Evolutionary conservation across 164 flowering plant species (phyloP).

Genomic region (Piper betle): DNA sequence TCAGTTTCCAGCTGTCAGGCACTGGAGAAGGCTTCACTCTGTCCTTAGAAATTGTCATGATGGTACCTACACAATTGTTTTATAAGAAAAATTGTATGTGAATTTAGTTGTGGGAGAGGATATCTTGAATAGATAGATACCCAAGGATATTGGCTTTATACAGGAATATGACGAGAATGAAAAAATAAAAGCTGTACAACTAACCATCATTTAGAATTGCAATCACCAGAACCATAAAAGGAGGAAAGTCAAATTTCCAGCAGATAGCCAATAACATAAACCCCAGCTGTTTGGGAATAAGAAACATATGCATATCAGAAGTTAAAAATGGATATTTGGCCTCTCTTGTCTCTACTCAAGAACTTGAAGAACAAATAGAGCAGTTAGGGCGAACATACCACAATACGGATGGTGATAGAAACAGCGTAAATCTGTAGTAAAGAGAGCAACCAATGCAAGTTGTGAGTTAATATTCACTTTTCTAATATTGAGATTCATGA

Average conservation of each 20-base stretch:
- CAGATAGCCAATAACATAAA: slow-evolving; percentile 37
- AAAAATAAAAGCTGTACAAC: background rate
- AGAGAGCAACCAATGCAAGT: background rate
- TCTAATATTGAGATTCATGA: too few species aligned
- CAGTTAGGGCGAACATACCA: slow-evolving; percentile 29
- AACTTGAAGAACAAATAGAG: background rate
- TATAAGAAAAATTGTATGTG: background rate
- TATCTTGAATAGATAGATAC: background rate
- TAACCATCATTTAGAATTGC: slow-evolving; percentile 66
- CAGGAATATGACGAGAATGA: background rate
- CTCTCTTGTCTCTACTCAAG: background rate
- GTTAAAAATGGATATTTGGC: background rate
- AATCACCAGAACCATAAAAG: slow-evolving; percentile 61
- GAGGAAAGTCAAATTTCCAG: slow-evolving; percentile 56
- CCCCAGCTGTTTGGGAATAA: slow-evolving; percentile 34
- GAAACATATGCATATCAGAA: background rate
- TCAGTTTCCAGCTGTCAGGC: slow-evolving; percentile 64
- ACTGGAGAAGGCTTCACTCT: slow-evolving; percentile 61
- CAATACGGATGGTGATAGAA: slow-evolving; percentile 65
- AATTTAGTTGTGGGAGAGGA: too few species aligned
- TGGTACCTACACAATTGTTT: slow-evolving; percentile 34
- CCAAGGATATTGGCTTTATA: background rate
- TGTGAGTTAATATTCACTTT: background rate
- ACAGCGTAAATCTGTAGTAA: slow-evolving; percentile 57
- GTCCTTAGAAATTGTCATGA: slow-evolving; percentile 71